phyloP scores from a whole-genome alignment of 2,329 filamentous ascomycete species.

The Fusarium solani-melongenae region DNA sequence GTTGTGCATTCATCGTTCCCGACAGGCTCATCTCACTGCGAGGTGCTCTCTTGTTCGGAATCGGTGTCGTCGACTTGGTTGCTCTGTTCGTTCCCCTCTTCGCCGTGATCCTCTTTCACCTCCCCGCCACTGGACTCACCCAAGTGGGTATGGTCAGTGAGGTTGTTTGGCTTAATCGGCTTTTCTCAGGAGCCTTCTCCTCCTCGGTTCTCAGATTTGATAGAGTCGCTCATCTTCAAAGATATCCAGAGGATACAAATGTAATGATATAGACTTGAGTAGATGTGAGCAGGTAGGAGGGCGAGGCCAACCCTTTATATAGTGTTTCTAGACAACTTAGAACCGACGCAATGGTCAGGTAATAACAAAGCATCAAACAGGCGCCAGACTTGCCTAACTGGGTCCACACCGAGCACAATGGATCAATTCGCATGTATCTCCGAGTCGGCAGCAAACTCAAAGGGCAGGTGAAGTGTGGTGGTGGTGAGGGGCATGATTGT shows the following conservation, averaged over 20 bases:
- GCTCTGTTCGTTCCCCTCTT: background rate
- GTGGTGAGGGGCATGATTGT: background rate
- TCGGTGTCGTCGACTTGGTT: background rate
- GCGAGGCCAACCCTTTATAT: background rate
- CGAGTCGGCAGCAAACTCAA: background rate
- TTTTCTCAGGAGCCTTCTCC: background rate
- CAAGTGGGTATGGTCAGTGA: background rate
- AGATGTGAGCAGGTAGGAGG: background rate
- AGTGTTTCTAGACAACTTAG: background rate
- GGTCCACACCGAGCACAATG: background rate
- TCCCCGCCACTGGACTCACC: background rate
- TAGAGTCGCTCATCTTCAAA: background rate
- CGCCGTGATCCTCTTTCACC: background rate
- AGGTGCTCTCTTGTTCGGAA: background rate
- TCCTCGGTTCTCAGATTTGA: background rate
- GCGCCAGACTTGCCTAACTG: rapidly evolving
- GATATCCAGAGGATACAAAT: background rate
- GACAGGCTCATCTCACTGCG: background rate
- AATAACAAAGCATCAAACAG: background rate
- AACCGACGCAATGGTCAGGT: background rate
- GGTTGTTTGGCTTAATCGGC: background rate
- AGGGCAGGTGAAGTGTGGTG: background rate
- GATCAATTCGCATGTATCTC: background rate
- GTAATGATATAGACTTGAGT: background rate
- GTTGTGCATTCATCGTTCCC: background rate